Conservation (phyloP, 164 flowering plant species). For the Nymphaea thermarum region DNA sequence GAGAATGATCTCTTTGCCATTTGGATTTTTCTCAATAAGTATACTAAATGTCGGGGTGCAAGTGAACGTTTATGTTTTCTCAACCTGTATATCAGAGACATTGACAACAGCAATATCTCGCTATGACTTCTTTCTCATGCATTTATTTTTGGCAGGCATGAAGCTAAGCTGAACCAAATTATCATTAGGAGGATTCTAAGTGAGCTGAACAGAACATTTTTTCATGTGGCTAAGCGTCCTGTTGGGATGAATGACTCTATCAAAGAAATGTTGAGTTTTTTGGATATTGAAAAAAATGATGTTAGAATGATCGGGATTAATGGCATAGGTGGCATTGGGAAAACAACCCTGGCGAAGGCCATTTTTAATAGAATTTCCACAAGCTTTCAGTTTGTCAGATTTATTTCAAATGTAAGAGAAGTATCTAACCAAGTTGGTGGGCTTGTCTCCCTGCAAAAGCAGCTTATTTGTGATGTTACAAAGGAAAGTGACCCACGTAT, state of each 20-base stretch:
- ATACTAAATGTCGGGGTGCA: too few relatives aligned
- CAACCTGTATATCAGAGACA: too few relatives aligned
- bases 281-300: not conserved
- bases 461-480: not conserved
- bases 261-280: not conserved
- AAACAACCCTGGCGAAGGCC: not conserved
- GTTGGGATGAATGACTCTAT: not conserved
- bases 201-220: not conserved
- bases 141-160: not conserved
- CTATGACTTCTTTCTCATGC: too few relatives aligned
- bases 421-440: not conserved
- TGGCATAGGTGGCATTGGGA: conserved; percentile 1
- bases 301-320: not conserved
- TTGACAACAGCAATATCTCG: too few relatives aligned
- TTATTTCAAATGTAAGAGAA: not conserved
- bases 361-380: not conserved
- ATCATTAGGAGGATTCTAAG: not conserved
- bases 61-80: too few relatives aligned
- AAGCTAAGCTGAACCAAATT: not conserved
- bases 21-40: too few relatives aligned
- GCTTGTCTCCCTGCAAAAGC: not conserved
- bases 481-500: not conserved
- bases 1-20: too few relatives aligned
- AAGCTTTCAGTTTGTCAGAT: not conserved
- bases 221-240: not conserved